Base-by-base conservation (phyloP, 2,329 filamentous ascomycete species). In the Alternaria infectoria region DNA sequence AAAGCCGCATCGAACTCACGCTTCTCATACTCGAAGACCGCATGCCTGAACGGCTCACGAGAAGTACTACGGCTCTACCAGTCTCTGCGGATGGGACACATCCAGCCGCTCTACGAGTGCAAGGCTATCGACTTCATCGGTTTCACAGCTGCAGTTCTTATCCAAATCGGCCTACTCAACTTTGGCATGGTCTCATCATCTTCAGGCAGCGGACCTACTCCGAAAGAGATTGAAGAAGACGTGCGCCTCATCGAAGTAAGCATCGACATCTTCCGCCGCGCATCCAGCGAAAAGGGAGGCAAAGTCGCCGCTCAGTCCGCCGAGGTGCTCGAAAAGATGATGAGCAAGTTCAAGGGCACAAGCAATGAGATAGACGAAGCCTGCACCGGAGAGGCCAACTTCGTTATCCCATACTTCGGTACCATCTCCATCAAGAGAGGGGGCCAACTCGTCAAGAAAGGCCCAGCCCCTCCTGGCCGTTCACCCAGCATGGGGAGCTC, bases 101-200 rank as follows among this genome's bases (percentile, higher is more conserved):
- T 67, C 2, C 74, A 77, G 58, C 79, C 79, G 11, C 68, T 83
- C 0, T 83, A 82, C 69, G 81, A 84, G 61, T 84, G 83, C 74
- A 83, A 83, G 60, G 81, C 81, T 9, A 73, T 82, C 17, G 83
- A 84, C 66, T 84, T 84, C 61, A 78, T 83, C 43, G 83, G 79
- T 40, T 84, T 84, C 70, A 84, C 81, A 1, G 77, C 80, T 6
- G 80, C 82, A 4, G 77, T 83, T 2, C 73, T 84, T 21, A 71
- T 84, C 30, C 72, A 82, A 10, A 74, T 84, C n/a, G 80, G 81
- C 3, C 73, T 82, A 7, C 73, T 82, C 64, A 80, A 79, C 55
- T 80, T 79, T 47, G 75, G 77, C 47, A 57, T 65, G 6, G 59
- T 46, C 6, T 40, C 32, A 8, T 61, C 59, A 0, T 45, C 57